phyloP scores from a whole-genome alignment of 2,329 filamentous ascomycete species.

The Raffaelea albimanens region DNA sequence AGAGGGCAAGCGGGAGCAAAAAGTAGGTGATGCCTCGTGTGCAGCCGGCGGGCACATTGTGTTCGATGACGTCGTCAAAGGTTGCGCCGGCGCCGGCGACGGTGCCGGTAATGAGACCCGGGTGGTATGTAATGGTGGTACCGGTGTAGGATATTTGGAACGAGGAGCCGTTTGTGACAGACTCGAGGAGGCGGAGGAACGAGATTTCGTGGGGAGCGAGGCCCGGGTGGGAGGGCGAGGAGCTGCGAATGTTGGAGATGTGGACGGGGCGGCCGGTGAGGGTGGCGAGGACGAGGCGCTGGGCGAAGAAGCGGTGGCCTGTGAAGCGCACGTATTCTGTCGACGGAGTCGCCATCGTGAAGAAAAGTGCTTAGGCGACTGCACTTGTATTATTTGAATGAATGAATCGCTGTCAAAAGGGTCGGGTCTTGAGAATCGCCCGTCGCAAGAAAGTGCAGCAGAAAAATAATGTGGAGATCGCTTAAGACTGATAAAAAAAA shows the following conservation, averaged over 20 bases:
- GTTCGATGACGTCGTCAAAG: slow-evolving; percentile 65
- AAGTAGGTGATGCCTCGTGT: slow-evolving; percentile 83
- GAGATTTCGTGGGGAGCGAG: slow-evolving; percentile 90
- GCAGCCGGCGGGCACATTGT: slow-evolving; percentile 69
- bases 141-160: slow-evolving; percentile 96
- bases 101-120: slow-evolving; percentile 83
- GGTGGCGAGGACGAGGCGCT: slow-evolving; percentile 81
- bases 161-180: slow-evolving; percentile 87
- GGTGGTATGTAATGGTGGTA: slow-evolving; percentile 84
- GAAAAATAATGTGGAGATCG: not conserved
- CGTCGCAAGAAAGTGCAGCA: not conserved
- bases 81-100: slow-evolving; percentile 61
- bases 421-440: not conserved
- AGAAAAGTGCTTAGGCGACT: not conserved
- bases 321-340: slow-evolving; percentile 55
- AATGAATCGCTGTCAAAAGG: not conserved
- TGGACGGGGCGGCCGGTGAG: slow-evolving; percentile 82
- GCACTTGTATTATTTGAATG: too few relatives aligned
- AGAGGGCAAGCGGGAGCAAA: slow-evolving; percentile 75
- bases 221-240: slow-evolving; percentile 77
- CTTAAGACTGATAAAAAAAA: not conserved
- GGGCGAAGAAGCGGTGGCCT: slow-evolving; percentile 71
- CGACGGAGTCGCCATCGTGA: not conserved
- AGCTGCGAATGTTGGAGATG: slow-evolving; percentile 86
- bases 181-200: slow-evolving; percentile 86